Evolutionary conservation across 768 basidiomycete species (phyloP), one percentile per base, ranked within the genome.

Genomic region (Amanita fuliginea): DNA sequence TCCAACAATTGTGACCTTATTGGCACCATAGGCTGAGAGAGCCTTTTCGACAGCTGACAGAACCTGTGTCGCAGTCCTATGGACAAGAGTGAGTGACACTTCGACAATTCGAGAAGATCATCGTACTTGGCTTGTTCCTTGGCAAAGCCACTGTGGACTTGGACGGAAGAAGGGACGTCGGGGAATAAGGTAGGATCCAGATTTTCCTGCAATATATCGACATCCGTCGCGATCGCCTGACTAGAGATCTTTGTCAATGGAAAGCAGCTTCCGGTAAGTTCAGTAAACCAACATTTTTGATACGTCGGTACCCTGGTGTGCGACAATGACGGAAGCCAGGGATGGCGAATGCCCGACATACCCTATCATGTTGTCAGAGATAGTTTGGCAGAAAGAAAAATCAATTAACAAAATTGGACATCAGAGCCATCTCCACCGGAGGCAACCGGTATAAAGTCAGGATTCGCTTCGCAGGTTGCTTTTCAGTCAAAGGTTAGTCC

Each of bases 91-190:
- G 28, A 14, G 24, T 22, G 45, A 24, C 16, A 42, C 41, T 6
- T 24, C 4, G 5, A 1, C 47, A 26, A 14, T 19, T 26, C 37
- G 11, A 22, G 33, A 6, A 48, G 39, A 10, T 26, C 21, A 45
- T 11, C 62, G 40, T 48, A 72, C 72, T 63, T 60, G 0, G 67
- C 67, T 32, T 76, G 75, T 26, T 66, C 67, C 11, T 61, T 54
- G 2, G 60, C 62, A 56, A 76, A 77, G 11, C 76, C 76, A 33
- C 57, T 58, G 56, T 78, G 75, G 6, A 67, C 71, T 49, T 68
- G 51, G 21, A 76, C 58, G n/a, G 59, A 61, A n/a, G 66, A 61
- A 37, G 61, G 59, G 18, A 76, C 46, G 0, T 71, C 73, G n/a
- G 75, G 74, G 63, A 76, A 78, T 3, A 75, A 58, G 4, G 63